Conservation (phyloP, 768 basidiomycete genomes). For the Punctularia strigosozonata region DNA sequence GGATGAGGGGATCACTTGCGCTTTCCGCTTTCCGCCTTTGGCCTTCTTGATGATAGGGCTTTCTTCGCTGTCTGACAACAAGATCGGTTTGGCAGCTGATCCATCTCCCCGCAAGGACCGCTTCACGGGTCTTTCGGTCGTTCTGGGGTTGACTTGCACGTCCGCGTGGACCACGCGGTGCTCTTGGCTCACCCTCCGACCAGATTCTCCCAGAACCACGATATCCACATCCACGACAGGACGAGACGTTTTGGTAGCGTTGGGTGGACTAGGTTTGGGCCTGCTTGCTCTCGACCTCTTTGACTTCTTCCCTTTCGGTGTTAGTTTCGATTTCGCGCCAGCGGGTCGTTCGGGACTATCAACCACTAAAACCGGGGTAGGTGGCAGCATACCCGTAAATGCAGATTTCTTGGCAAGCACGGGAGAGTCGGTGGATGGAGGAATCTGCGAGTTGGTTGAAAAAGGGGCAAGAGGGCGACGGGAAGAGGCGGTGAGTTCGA, state of each 20-base stretch:
- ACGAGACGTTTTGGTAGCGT: constrained; percentile 22
- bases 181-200: constrained; percentile 48
- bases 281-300: constrained; percentile 7
- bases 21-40: background rate
- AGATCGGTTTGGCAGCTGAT: constrained; percentile 3
- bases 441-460: background rate
- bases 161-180: constrained; percentile 40
- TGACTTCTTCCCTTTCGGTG: constrained; percentile 8
- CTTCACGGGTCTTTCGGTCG: background rate
- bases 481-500: background rate
- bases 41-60: background rate
- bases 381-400: no score
- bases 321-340: no score
- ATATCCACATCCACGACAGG: constrained; percentile 58
- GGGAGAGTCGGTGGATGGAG: background rate
- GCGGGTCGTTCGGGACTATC: no score
- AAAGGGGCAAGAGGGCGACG: background rate
- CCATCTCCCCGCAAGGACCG: no score
- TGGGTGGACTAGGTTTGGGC: background rate
- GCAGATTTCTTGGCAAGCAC: no score
- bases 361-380: no score
- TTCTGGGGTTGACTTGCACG: constrained; percentile 22
- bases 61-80: constrained; percentile 7
- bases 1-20: constrained; percentile 2
- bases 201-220: constrained; percentile 48